Evolutionary conservation across 1,284 basidiomycete species (phyloP).

Genomic region (Rhodotorula sp.): DNA sequence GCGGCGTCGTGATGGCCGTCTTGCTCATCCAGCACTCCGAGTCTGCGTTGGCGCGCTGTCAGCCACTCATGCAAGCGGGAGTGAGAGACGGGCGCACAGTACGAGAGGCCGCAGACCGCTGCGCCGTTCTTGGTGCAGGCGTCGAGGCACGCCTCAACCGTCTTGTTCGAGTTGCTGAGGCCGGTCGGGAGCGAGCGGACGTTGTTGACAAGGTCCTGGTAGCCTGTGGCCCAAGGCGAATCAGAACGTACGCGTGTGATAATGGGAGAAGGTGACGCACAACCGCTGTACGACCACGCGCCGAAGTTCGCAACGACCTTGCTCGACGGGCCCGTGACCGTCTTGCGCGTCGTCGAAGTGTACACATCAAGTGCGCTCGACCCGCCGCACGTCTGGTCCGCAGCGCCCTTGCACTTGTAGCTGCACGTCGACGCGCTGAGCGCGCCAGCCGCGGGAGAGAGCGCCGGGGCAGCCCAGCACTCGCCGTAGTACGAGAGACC

Average conservation of each 20-base stretch:
- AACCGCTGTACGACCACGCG: conserved; percentile 22
- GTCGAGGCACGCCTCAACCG: conserved; percentile 30
- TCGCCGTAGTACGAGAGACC: conserved; percentile 33
- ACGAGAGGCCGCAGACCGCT: conserved; percentile 13
- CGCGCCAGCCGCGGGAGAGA: conserved; percentile 9
- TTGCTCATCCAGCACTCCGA: conserved; percentile 27
- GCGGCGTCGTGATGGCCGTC: conserved; percentile 4
- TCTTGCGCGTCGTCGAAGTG: background rate
- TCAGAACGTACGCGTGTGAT: background rate
- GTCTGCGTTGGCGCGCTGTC: background rate
- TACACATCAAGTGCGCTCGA: conserved; percentile 26
- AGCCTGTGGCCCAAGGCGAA: background rate
- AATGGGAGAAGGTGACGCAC: background rate
- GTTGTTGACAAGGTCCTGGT: conserved; percentile 30
- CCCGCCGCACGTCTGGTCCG: conserved; percentile 25
- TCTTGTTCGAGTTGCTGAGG: conserved; percentile 19
- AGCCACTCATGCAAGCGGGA: no score
- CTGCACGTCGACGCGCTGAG: conserved; percentile 11
- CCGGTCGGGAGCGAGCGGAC: conserved; percentile 19
- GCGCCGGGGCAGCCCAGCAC: conserved; percentile 29
- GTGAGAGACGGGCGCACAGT: background rate
- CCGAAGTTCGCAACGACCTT: conserved; percentile 8
- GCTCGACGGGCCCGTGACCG: conserved; percentile 12
- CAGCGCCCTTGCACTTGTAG: conserved; percentile 6
- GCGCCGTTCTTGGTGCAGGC: conserved; percentile 10